Evolutionary conservation across 2,329 filamentous ascomycete species (phyloP).

Genomic region (Sporothrix curviconia): DNA sequence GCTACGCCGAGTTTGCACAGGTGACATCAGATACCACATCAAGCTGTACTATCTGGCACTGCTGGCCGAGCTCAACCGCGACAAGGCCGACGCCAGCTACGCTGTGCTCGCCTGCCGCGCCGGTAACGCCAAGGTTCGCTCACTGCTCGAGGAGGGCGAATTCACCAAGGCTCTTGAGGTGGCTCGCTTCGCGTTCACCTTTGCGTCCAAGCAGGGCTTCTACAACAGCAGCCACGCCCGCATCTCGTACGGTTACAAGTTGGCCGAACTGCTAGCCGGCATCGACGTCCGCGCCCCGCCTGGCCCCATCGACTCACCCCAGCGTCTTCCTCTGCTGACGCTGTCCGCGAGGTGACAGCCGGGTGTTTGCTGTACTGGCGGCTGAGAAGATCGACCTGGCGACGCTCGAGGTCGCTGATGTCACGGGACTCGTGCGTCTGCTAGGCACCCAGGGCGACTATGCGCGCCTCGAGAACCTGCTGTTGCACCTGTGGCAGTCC

Average conservation of each 20-base stretch:
- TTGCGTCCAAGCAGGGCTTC: slow-evolving; percentile 35
- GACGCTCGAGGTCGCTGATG: slow-evolving; percentile 36
- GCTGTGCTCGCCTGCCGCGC: slow-evolving; percentile 33
- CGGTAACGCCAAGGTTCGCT: slow-evolving; percentile 28
- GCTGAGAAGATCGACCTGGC: slow-evolving; percentile 38
- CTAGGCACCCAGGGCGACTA: slow-evolving; percentile 43
- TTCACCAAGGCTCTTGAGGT: slow-evolving; percentile 37
- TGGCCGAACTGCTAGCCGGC: slow-evolving; percentile 39
- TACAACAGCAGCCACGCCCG: slow-evolving; percentile 32
- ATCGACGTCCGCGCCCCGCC: slow-evolving; percentile 32
- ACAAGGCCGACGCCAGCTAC: slow-evolving; percentile 28
- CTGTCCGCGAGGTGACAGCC: slow-evolving; percentile 34
- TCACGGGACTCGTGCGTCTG: slow-evolving; percentile 39
- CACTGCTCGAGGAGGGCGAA: slow-evolving; percentile 33
- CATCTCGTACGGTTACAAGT: slow-evolving; percentile 38
- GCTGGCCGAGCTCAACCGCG: slow-evolving; percentile 32
- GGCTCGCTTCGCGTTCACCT: slow-evolving; percentile 36
- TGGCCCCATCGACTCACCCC: slow-evolving; percentile 26
- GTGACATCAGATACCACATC: slow-evolving; percentile 25
- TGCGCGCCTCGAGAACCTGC: slow-evolving; percentile 36
- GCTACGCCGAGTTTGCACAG: slow-evolving; percentile 26
- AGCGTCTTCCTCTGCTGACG: slow-evolving; percentile 30
- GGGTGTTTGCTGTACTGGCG: slow-evolving; percentile 37
- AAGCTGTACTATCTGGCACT: slow-evolving; percentile 36
- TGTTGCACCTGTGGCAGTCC: slow-evolving; percentile 29